Evolutionary conservation across 805 yeast genomes (phyloP), one percentile per base, ranked within the genome.

Genomic region (Suhomyces canberraensis): DNA sequence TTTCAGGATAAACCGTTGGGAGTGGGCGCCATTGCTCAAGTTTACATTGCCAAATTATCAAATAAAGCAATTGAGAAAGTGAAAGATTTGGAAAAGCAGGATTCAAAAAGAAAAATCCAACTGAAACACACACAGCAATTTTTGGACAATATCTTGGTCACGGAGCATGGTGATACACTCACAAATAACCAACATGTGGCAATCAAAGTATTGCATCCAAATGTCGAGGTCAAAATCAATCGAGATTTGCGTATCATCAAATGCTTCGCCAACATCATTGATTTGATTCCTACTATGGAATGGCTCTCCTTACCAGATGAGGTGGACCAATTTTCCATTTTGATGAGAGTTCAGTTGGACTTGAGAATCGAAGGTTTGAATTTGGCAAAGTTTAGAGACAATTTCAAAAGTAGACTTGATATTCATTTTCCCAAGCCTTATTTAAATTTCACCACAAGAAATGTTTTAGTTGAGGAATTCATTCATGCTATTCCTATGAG

Each of bases 1-100:
- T 86, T 93, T 50, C 64, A 76, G 22, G 79, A 76, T 19, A 69
- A 57, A 25, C 98, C 98, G 0, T 64, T 90, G 5, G 98, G 98
- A 1, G 91, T 91, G n/a, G 98, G 98, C 11, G 96, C 98, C 1
- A 93, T 93, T 65, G 98, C 96, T 1, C 98, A 93, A 60, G 98
- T 93, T 3, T 86, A 91, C 60, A 60, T 76, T 25, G 97, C 85
- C 1, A 79, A 78, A 45, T 60, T 87, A 16, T 74, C 79, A 11
- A 53, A 61, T 13, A 61, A 63, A 27, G 72, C 73, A 9, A 58
- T 76, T 16, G 50, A 58, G 7, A 58, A 58, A 40, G 66, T 64
- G 14, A 56, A 51, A 21, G 59, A 51, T 2, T 57, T 51, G 27
- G 63, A 58, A 16, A 56, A 53, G 2, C 15, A 35, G 9, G 54